phyloP scores from a whole-genome alignment of 176 grass and related monocot genomes.

The Eragrostis nindensis region DNA sequence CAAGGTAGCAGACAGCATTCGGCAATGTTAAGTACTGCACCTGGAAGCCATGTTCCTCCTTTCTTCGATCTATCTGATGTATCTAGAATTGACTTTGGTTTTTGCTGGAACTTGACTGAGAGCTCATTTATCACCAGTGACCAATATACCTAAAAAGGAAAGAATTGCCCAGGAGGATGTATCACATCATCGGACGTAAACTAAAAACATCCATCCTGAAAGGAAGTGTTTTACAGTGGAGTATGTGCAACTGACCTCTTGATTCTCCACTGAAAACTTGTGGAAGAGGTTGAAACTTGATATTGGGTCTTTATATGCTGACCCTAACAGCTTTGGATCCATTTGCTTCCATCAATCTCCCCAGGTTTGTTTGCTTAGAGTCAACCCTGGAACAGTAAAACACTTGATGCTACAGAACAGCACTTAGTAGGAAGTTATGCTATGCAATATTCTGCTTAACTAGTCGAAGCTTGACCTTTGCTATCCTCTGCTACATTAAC shows the following conservation, averaged over 20 bases:
- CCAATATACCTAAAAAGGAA: slow-evolving; percentile 76
- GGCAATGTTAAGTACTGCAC: slow-evolving; percentile 82
- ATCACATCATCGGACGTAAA: neutral
- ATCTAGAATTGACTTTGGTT: slow-evolving; percentile 70
- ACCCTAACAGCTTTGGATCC: slow-evolving; percentile 69
- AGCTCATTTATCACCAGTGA: slow-evolving; percentile 69
- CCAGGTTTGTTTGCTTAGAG: slow-evolving; percentile 78
- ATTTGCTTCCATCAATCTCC: slow-evolving; percentile 77
- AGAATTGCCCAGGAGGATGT: neutral
- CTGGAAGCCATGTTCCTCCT: slow-evolving; percentile 78
- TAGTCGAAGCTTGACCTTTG: neutral
- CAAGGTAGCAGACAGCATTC: slow-evolving; percentile 91
- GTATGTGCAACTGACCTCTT: slow-evolving; percentile 75
- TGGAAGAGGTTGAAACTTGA: slow-evolving; percentile 65
- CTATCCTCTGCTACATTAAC: neutral
- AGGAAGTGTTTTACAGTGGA: too few species aligned
- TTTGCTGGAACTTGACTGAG: slow-evolving; percentile 59
- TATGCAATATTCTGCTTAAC: neutral
- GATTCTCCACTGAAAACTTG: slow-evolving; percentile 63
- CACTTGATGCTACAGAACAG: too few species aligned
- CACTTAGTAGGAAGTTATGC: neutral
- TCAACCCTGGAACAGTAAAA: slow-evolving; percentile 51
- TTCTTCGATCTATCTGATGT: slow-evolving; percentile 65
- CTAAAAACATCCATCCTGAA: neutral
- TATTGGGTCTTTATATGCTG: slow-evolving; percentile 78